These are phyloP conservation scores for Symbiodinium pilosum DNA, from an alignment of 73 alveolate genomes.

Conservation along the genomic window DNA sequence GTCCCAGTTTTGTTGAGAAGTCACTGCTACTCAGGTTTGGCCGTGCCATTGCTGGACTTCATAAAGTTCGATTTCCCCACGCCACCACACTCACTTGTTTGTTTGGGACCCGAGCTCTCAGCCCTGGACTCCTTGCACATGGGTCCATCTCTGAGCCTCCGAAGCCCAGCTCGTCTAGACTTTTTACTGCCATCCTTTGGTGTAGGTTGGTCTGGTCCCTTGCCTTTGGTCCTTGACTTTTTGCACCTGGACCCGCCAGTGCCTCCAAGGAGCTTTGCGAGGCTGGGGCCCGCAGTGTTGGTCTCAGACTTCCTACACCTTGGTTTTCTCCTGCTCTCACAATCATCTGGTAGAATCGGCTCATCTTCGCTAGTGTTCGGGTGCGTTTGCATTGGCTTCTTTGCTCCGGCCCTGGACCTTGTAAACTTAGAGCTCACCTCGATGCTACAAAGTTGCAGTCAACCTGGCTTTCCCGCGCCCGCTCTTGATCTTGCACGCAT, in stretches of 20 bases:
- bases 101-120: background rate
- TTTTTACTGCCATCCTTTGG: background rate
- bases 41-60: background rate
- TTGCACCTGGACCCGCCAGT: background rate
- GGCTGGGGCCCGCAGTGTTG: background rate
- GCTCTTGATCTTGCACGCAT: background rate
- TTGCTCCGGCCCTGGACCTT: background rate
- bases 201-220: constrained; percentile 32
- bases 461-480: background rate
- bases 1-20: background rate
- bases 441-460: background rate
- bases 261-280: background rate
- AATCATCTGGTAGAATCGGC: background rate
- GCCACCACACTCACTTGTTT: background rate
- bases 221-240: constrained; percentile 1
- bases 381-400: background rate
- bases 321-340: background rate
- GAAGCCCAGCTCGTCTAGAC: background rate
- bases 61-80: background rate
- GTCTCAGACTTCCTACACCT: background rate
- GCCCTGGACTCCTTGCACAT: background rate
- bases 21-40: background rate
- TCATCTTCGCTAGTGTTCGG: background rate
- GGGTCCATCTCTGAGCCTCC: background rate
- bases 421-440: background rate